phyloP scores from a whole-genome alignment of 176 grass and related monocot species.

The Triticum aestivum region DNA sequence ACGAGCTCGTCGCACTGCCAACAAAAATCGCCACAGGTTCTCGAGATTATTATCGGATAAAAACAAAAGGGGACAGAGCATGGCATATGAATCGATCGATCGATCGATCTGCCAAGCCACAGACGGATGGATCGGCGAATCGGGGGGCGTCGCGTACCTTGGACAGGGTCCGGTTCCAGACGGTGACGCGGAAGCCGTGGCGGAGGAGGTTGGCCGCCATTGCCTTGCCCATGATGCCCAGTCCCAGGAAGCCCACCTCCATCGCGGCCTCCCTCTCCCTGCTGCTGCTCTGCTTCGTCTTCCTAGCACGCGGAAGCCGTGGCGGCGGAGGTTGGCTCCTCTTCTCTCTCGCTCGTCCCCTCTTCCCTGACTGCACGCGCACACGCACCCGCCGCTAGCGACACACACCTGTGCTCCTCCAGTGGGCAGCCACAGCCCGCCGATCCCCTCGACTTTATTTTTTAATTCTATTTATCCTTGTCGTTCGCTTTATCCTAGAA shows the following conservation, averaged over 20 bases:
- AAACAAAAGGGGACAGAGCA: not conserved
- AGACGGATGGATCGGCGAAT: not conserved
- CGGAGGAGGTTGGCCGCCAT: conserved; percentile 88
- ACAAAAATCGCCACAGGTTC: not conserved
- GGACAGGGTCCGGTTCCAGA: conserved; percentile 89
- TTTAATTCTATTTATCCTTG: not conserved
- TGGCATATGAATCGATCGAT: not conserved
- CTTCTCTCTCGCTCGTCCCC: not conserved
- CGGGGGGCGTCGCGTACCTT: conserved; percentile 47
- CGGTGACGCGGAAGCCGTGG: conserved; percentile 83
- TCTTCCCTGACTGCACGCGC: not conserved
- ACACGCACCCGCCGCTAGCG: not conserved
- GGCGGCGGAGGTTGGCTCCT: not conserved
- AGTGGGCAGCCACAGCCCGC: not conserved
- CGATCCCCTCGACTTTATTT: conserved; percentile 31
- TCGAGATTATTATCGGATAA: not conserved
- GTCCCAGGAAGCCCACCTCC: conserved; percentile 93
- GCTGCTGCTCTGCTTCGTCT: not conserved
- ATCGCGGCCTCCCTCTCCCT: conserved; percentile 36
- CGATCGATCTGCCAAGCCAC: not conserved
- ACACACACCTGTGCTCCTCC: not conserved
- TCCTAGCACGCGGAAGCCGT: not conserved
- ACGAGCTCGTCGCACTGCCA: conserved; percentile 80
- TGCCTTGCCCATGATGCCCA: conserved; percentile 97
- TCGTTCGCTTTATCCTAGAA: not conserved